Conservation (phyloP, 1,284 basidiomycete genomes). For the Rhodotorula mucilaginosa region DNA sequence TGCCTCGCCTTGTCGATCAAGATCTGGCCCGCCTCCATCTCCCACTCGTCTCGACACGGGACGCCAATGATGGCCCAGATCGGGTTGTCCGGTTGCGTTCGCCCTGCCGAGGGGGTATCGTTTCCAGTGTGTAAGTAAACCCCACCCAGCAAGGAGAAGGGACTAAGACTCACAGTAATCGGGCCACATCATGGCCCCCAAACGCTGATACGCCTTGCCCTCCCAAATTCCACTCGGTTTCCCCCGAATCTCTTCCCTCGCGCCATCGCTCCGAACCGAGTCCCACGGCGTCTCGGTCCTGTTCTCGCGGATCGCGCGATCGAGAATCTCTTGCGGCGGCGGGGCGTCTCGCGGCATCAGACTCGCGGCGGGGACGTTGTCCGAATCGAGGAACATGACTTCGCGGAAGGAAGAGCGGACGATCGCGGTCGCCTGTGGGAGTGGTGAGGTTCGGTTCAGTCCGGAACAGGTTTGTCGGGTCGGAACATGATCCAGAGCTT, state of each 20-base stretch:
- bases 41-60: slow-evolving; percentile 52
- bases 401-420: slow-evolving; percentile 53
- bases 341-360: slow-evolving; percentile 4
- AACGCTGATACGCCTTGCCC: slow-evolving; percentile 4
- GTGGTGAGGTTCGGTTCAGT: too few species aligned
- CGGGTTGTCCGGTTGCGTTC: slow-evolving; percentile 48
- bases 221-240: slow-evolving; percentile 46
- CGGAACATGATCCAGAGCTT: too few species aligned
- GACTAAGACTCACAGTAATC: slow-evolving; percentile 34
- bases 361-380: slow-evolving; percentile 49
- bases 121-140: slow-evolving; percentile 19
- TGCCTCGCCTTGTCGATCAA: slow-evolving; percentile 54
- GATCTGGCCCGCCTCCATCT: slow-evolving; percentile 54
- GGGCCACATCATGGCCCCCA: slow-evolving; percentile 42
- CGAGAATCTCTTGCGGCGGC: slow-evolving; percentile 3
- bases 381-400: slow-evolving; percentile 55
- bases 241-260: slow-evolving; percentile 51
- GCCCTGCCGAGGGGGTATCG: slow-evolving; percentile 23
- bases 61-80: slow-evolving; percentile 41
- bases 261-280: neutral
- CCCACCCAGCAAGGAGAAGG: neutral
- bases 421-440: slow-evolving; percentile 47
- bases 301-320: slow-evolving; percentile 13
- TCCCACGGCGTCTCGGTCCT: slow-evolving; percentile 19
- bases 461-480: too few species aligned